Evolutionary conservation across 108 stramenopile genomes (phyloP), one percentile per base, ranked within the genome.

Genomic region (Pseudonitzschia multistriata): DNA sequence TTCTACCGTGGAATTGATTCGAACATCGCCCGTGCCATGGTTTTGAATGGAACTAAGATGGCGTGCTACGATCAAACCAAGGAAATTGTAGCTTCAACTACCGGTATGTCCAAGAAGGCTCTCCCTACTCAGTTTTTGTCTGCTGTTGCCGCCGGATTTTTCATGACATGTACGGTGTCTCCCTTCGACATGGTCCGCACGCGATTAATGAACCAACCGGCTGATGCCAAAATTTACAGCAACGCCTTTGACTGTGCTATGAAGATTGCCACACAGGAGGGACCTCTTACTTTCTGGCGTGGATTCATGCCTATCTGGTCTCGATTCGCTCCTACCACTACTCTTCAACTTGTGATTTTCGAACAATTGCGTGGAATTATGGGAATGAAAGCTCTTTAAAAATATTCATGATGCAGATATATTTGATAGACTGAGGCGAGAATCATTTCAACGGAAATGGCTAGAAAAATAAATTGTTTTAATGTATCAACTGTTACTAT

Each of bases 241-340:
- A 88, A 88, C 71, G 89, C 89, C 48, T 52, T 83, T 63, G 96
- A 96, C 74, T 94, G 93, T 61, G 79, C 90, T 42, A 68, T 86
- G 50, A 96, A 96, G 81, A 93, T 92, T 79, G 76, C 88, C 42
- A 91, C 69, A 53, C 74, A 92, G 54, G 93, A 94, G 65, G 96
- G 96, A 30, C 84, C 87, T 1, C 36, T 79, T 1, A 94, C 84
- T 25, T 86, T 96, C 28, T 96, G 92, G 90, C 83, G 91, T 59
- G 96, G 96, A 57, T 96, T 96, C 63, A 78, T 96, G 62, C 96
- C 96, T 48, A 96, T 96, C 75, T 96, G 96, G 96, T 83, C 87
- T 17, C 79, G 96, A 72, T 94, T 96, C 67, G 96, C 96, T 24
- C 96, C 96, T 3, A 94, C 91, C 17, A 93, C 96, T 6, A 93